Base-by-base conservation (phyloP, 2,329 filamentous ascomycete species). In the Westerdykella sp. region DNA sequence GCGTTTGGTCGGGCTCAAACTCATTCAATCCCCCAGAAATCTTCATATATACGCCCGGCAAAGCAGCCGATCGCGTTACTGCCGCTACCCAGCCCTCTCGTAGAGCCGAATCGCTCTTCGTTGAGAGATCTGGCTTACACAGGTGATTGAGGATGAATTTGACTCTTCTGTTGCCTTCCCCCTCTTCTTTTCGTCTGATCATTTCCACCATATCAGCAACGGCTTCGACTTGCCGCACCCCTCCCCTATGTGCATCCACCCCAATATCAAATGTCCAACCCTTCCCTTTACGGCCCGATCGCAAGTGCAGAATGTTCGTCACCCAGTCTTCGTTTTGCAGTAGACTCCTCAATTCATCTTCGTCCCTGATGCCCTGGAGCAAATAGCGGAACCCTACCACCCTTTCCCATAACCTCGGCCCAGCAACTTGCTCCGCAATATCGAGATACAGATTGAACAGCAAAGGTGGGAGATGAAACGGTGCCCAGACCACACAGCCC, bases 11-110 rank as follows among this genome's bases (percentile, higher is more conserved):
- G 3, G 81, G 60, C 0, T 71, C 76, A 68, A 96, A 81, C 69
- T 95, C 87, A 14, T 84, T 81, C 66, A 96, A 90, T 37, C 76
- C 79, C 6, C 91, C 91, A 0, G 85, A 91, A n/a, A 96, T 77
- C 72, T 96, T 95, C 78, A 96, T 86, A 71, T 85, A 94, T n/a
- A 83, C 81, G 40, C 73, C 76, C 39, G 73, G 69, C 61, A 78
- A 79, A 45, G 76, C 76, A 53, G 82, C 78, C 57, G 94, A 80
- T 7, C 76, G 73, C 55, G 78, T 78, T 59, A 95, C 80, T 47
- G 80, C 75, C 12, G 75, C 73, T 43, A 79, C 79, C 87, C 87
- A 95, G 43, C 78, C 77, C 64, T 85, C 89, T 21, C 75, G 72
- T 44, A 6, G 44, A 15, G 51, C 44, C 43, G 36, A 52, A 30